phyloP scores from a whole-genome alignment of 164 flowering plant species.

The Akebia trifoliata region DNA sequence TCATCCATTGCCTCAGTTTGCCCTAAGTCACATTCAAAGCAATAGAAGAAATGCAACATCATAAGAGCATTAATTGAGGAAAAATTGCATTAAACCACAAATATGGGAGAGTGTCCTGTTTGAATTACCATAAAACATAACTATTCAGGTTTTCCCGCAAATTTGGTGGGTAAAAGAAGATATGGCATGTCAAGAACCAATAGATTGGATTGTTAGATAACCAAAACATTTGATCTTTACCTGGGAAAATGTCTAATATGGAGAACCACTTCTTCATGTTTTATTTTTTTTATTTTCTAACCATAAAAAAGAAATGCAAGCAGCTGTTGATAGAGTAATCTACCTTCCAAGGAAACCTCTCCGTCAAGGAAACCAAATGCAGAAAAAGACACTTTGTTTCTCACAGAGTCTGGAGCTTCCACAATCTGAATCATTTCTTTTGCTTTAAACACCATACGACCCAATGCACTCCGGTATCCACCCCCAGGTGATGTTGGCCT shows the following conservation, averaged over 20 bases:
- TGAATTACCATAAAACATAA: too few relatives aligned
- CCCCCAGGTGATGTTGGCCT: conserved; percentile 95
- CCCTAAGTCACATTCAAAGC: conserved; percentile 11
- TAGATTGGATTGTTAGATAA: too few relatives aligned
- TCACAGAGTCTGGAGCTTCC: conserved; percentile 79
- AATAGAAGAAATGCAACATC: neutral
- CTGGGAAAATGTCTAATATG: neutral
- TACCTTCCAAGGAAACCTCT: conserved; percentile 87
- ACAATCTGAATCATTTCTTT: conserved; percentile 87
- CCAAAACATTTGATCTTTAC: neutral
- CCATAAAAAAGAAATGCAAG: neutral
- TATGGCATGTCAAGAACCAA: too few relatives aligned
- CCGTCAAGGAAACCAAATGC: conserved; percentile 77
- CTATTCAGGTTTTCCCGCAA: too few relatives aligned
- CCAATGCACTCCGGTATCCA: conserved; percentile 78
- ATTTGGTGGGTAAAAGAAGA: too few relatives aligned
- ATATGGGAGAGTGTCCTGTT: too few relatives aligned
- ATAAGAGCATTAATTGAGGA: neutral
- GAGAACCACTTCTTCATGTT: neutral
- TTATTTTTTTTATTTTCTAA: neutral
- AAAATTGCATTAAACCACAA: neutral
- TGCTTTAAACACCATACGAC: conserved; percentile 72
- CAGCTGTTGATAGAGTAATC: neutral
- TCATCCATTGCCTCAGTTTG: conserved; percentile 61
- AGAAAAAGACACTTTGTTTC: conserved; percentile 73